phyloP scores from a whole-genome alignment of 106 monocot species.

The Dendrobium catenatum region DNA sequence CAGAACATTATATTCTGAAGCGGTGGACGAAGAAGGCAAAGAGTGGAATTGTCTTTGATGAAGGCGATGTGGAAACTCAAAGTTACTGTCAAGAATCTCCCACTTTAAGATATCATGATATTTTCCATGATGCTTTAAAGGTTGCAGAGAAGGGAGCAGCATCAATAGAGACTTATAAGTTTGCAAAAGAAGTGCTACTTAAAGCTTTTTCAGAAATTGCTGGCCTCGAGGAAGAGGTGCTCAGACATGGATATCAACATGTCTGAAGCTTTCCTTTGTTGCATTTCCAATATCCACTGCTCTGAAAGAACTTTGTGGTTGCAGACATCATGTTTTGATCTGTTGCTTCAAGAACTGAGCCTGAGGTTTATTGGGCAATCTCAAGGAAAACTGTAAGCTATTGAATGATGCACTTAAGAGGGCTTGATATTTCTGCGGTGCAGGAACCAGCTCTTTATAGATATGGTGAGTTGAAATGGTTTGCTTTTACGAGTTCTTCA shows the following conservation, averaged over 20 bases:
- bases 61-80: conserved; percentile 16
- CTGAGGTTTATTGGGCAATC: neutral
- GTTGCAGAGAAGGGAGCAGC: conserved; percentile 61
- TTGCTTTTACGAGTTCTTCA: neutral
- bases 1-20: conserved; percentile 49
- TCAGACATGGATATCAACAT: conserved; percentile 5
- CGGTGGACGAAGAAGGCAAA: conserved; percentile 73
- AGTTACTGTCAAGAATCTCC: conserved; percentile 23
- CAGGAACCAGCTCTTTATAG: neutral
- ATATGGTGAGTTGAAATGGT: neutral
- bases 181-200: conserved; percentile 52
- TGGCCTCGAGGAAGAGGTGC: conserved; percentile 21
- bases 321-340: neutral
- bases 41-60: conserved; percentile 31
- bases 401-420: neutral
- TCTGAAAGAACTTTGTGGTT: neutral
- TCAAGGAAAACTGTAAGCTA: neutral
- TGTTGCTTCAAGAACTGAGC: neutral
- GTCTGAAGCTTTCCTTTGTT: neutral
- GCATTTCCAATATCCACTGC: neutral
- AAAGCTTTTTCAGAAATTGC: conserved; percentile 64
- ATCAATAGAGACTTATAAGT: conserved; percentile 35
- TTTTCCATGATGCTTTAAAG: conserved; percentile 53
- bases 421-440: neutral
- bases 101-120: conserved; percentile 34